Evolutionary conservation across 192 early-diverging fungal genomes (phyloP), one percentile per base, ranked within the genome.

Genomic region (Spizellomyces sp.): DNA sequence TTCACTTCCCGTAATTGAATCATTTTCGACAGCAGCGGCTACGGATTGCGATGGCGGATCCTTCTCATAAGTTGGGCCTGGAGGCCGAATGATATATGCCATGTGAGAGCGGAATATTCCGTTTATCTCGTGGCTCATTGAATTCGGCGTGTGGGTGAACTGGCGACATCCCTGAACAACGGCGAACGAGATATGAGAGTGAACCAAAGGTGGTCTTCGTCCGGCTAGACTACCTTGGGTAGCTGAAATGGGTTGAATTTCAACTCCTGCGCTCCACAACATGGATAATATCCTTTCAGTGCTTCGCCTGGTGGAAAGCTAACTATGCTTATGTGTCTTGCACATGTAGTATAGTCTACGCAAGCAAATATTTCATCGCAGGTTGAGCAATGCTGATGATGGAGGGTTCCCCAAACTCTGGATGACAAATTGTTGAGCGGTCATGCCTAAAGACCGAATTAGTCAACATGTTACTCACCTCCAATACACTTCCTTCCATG

Each of bases 401-500:
- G 56, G 22, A 78, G 19, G 9, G 71, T 47, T 14, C 74, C 74
- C 80, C 80, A 81, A 8, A 81, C 66, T 45, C 80, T 80, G 48
- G 19, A 48, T 54, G 19, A 17, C 8, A 1, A 7, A 22, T 45
- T 15, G 42, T 47, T 70, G 68, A 43, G n/a, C 14, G 41, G 12
- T 56, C 19, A 17, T 3, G 66, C 21, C 50, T 42, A 22, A 58
- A 70, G 9, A 14, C 8, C 22, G 15, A 19, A 6, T 9, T 15
- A 1, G 41, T 43, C 59, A 43, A 7, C 10, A 43, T 19, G 56
- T 17, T 7, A 43, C 58, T 56, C 67, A 81, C 80, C 66, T 61
- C 82, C 82, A 84, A 47, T 75, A 79, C 19, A 75, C 55, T 7
- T 70, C 76, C 50, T 76, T 72, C 82, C 82, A 84, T 19, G 42